Conservation (phyloP, 768 basidiomycete species). For the Agaricus sinodeliciosus region DNA sequence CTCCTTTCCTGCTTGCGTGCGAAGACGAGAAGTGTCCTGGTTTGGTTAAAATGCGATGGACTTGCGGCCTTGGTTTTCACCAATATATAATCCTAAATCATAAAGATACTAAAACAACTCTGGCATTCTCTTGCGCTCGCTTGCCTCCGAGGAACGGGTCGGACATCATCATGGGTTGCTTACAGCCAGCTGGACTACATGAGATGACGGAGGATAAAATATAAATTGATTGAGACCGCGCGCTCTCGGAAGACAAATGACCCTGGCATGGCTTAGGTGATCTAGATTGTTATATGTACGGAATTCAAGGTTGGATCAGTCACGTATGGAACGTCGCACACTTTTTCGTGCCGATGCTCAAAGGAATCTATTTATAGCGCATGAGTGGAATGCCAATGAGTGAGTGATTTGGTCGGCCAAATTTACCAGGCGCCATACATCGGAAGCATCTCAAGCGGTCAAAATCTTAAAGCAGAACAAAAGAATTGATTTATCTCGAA, state of each 20-base stretch:
- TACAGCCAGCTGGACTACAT: not conserved
- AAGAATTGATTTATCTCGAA: not conserved
- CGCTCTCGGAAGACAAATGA: not conserved
- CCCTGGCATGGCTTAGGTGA: not conserved
- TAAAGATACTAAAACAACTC: too few relatives aligned
- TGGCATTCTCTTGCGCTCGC: too few relatives aligned
- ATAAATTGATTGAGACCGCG: not conserved
- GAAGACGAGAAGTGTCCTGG: too few relatives aligned
- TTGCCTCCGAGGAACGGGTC: too few relatives aligned
- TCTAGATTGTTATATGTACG: not conserved
- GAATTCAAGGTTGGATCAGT: not conserved
- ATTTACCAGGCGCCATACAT: not conserved
- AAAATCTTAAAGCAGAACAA: not conserved
- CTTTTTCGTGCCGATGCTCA: not conserved
- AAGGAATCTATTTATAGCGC: slow-evolving; percentile 1
- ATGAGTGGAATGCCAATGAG: not conserved
- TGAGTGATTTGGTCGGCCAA: not conserved
- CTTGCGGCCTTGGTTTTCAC: too few relatives aligned
- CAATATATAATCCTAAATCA: too few relatives aligned
- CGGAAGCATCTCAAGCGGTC: not conserved
- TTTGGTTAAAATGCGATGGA: too few relatives aligned
- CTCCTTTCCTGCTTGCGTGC: too few relatives aligned
- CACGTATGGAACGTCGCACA: slow-evolving; percentile 1
- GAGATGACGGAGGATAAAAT: not conserved
- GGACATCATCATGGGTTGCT: too few relatives aligned